These are phyloP conservation scores for Kodamaea derodonti DNA, from an alignment of 1,139 yeast genomes.

Conservation along the genomic window DNA sequence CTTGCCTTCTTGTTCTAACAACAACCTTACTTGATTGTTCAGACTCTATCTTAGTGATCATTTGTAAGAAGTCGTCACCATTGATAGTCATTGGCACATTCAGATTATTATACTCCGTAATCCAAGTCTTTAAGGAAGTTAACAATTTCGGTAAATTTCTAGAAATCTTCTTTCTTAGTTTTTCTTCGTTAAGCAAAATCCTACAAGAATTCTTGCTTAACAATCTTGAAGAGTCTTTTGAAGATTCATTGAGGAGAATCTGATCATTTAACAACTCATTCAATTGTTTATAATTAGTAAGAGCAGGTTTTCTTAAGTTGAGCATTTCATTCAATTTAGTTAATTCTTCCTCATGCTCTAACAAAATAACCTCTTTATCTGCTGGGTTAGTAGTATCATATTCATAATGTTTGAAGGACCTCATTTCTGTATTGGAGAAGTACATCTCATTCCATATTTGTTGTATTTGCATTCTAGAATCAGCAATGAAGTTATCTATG, in stretches of 20 bases:
- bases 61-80: conserved; percentile 46
- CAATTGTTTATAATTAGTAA: conserved; percentile 53
- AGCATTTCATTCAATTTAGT: conserved; percentile 46
- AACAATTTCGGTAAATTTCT: conserved; percentile 66
- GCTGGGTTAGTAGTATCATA: conserved; percentile 38
- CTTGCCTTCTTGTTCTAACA: too few species aligned
- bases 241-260: conserved; percentile 58
- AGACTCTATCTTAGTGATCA: conserved; percentile 39
- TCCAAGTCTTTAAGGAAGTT: conserved; percentile 43
- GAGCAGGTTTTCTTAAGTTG: conserved; percentile 51
- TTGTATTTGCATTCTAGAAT: conserved; percentile 55
- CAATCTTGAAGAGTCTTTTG: conserved; percentile 77
- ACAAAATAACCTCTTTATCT: conserved; percentile 52
- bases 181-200: conserved; percentile 76
- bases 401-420: conserved; percentile 31
- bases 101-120: conserved; percentile 43
- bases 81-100: conserved; percentile 37
- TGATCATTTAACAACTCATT: conserved; percentile 59
- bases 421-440: conserved; percentile 46
- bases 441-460: conserved; percentile 61
- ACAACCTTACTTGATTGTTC: too few species aligned
- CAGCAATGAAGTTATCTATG: conserved; percentile 64
- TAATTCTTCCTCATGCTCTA: conserved; percentile 62
- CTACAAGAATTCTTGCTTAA: conserved; percentile 75
- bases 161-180: conserved; percentile 60